Evolutionary conservation across 169 alveolate genomes (phyloP), one percentile per base, ranked within the genome.

Genomic region (Plasmodium ovale): DNA sequence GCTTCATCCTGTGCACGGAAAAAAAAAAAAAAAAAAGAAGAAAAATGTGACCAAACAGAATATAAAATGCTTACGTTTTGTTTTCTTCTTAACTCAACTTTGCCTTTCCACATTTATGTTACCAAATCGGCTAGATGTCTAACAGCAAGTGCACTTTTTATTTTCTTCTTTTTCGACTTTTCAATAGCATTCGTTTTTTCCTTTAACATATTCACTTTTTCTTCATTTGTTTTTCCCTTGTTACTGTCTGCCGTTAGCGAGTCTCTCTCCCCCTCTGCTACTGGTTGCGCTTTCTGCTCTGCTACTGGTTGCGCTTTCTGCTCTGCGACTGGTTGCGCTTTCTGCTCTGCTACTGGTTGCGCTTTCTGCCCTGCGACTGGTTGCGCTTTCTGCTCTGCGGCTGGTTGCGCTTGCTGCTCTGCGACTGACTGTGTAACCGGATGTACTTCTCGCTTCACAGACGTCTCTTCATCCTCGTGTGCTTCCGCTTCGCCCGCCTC

Each of bases 121-220:
- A 67, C 88, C 47, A 74, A 59, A 4, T 29, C 58, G 9, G 35
- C 44, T 19, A 74, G 27, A 19, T 74, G 58, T 37, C 54, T 47
- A 21, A 51, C 25, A 31, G 12, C 25, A 25, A 25, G 27, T 19
- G 42, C n/a, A 23, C 19, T 74, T 74, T 64, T 68, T 53, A 49
- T 79, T 68, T 68, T 64, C 23, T 79, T 79, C 33, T 42, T 25
- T 16, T 19, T 37, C 4, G 64, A 31, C 29, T 29, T 64, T 87
- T 94, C 97, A 39, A 96, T 96, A 69, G 91, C 89, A 19, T 89
- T 87, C 10, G 95, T 89, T 54, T 70, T 92, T 47, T 93, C 84
- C 69, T 94, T 94, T 71, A 92, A 53, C 25, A 51, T 84, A 56
- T 85, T 69, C 19, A 91, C 73, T 79, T 79, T 79, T 0, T 49